Percentiles rank a stretch among this genome's conserved stretches.
Evolutionary conservation across 2,329 filamentous ascomycete species (phyloP).

Genomic region (Colletotrichum trifolii): DNA sequence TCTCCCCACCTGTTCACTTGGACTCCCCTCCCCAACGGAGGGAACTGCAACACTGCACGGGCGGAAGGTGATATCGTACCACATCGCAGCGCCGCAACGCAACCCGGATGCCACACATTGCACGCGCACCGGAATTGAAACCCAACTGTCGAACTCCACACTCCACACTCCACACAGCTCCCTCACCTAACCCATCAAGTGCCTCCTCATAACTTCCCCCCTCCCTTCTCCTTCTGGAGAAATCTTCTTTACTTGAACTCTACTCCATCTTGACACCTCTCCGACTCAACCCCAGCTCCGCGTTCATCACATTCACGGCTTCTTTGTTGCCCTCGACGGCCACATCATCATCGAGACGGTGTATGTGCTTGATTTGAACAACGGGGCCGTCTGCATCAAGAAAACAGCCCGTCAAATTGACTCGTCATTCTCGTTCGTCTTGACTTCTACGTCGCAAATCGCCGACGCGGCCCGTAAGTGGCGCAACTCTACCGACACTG

Average conservation of each 20-base stretch:
- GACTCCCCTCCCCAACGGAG: background rate
- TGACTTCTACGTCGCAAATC: background rate
- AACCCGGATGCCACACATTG: conserved; percentile 19
- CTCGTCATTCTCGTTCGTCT: too few species aligned
- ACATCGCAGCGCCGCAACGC: background rate
- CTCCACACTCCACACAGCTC: conserved; percentile 8
- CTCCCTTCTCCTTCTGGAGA: conserved; percentile 13
- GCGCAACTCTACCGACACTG: conserved; percentile 20
- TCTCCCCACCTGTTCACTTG: too few species aligned
- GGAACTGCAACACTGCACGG: background rate
- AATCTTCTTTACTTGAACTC: conserved; percentile 4
- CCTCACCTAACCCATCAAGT: conserved; percentile 31
- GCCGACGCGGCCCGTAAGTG: conserved; percentile 16
- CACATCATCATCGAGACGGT: too few species aligned
- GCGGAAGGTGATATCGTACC: too few species aligned
- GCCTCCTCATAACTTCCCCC: conserved; percentile 9
- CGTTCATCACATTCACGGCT: too few species aligned
- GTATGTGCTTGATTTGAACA: too few species aligned
- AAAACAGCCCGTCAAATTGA: too few species aligned
- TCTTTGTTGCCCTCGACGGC: too few species aligned
- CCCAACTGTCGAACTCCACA: conserved; percentile 19
- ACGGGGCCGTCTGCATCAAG: too few species aligned
- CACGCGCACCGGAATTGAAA: conserved; percentile 11
- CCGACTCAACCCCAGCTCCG: background rate
- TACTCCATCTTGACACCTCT: conserved; percentile 18